Conservation (phyloP, 177 flowering plant species). For the Telopea speciosissima region DNA sequence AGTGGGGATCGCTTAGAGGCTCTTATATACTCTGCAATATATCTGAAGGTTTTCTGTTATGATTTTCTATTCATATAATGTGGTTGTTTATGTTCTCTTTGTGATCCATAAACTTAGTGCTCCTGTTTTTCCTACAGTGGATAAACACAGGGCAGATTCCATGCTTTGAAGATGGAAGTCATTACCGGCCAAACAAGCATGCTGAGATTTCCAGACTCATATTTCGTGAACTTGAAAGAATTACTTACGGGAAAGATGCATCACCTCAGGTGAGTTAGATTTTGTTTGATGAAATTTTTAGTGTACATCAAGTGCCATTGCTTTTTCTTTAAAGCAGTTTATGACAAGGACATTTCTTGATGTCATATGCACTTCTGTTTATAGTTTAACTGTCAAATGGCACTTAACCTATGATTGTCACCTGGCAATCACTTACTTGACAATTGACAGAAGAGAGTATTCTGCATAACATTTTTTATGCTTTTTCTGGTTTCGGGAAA, state of each 20-base stretch:
- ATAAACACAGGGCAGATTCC: slow-evolving; percentile 98
- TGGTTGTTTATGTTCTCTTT: slow-evolving; percentile 2
- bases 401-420: neutral
- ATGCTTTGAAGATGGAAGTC: slow-evolving; percentile 96
- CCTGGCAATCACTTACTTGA: neutral
- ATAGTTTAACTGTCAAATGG: too few species aligned
- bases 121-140: slow-evolving; percentile 60
- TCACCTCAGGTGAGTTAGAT: slow-evolving; percentile 52
- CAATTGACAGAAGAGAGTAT: too few species aligned
- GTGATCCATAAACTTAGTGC: neutral
- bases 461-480: neutral
- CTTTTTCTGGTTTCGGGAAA: neutral
- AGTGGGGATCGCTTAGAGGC: slow-evolving; percentile 61
- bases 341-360: too few species aligned
- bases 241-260: slow-evolving; percentile 48
- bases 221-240: slow-evolving; percentile 80
- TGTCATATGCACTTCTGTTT: too few species aligned
- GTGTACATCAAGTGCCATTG: neutral
- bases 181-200: slow-evolving; percentile 91
- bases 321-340: neutral
- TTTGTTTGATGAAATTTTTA: slow-evolving; percentile 4
- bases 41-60: slow-evolving; percentile 60
- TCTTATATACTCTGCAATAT: slow-evolving; percentile 70
- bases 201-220: slow-evolving; percentile 94
- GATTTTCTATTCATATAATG: neutral